Evolutionary conservation across 2,329 filamentous ascomycete species (phyloP).

Genomic region (Periconia macrospinosa): DNA sequence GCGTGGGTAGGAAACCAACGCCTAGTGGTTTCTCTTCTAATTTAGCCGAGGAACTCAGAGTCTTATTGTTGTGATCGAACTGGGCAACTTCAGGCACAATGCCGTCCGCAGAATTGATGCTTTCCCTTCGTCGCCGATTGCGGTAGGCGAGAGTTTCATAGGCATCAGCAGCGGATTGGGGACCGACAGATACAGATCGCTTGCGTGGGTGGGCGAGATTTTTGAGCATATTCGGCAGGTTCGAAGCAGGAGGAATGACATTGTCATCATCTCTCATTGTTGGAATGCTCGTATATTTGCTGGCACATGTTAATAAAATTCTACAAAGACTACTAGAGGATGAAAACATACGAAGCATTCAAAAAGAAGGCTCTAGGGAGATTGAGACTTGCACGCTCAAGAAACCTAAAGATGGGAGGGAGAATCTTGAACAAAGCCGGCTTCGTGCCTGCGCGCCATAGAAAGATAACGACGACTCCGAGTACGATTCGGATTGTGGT

Average conservation of each 20-base stretch:
- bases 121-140: conserved; percentile 68
- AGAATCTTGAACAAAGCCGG: conserved; percentile 74
- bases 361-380: conserved; percentile 90
- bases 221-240: conserved; percentile 79
- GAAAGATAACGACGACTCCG: conserved; percentile 81
- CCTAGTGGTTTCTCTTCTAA: conserved; percentile 39
- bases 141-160: conserved; percentile 94
- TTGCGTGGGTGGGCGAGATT: conserved; percentile 80
- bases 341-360: conserved; percentile 66
- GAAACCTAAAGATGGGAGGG: conserved; percentile 82
- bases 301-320: conserved; percentile 12
- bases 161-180: conserved; percentile 93
- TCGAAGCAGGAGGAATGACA: conserved; percentile 84
- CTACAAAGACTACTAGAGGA: background rate
- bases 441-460: conserved; percentile 90
- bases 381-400: conserved; percentile 77
- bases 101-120: conserved; percentile 50
- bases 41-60: conserved; percentile 24
- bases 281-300: conserved; percentile 83
- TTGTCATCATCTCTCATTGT: conserved; percentile 76
- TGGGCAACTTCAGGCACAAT: conserved; percentile 20
- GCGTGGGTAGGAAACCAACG: conserved; percentile 51
- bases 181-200: conserved; percentile 84
- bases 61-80: conserved; percentile 13
- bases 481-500: conserved; percentile 70